Base-by-base conservation (phyloP, 83 land plant species). In the Picea abies region DNA sequence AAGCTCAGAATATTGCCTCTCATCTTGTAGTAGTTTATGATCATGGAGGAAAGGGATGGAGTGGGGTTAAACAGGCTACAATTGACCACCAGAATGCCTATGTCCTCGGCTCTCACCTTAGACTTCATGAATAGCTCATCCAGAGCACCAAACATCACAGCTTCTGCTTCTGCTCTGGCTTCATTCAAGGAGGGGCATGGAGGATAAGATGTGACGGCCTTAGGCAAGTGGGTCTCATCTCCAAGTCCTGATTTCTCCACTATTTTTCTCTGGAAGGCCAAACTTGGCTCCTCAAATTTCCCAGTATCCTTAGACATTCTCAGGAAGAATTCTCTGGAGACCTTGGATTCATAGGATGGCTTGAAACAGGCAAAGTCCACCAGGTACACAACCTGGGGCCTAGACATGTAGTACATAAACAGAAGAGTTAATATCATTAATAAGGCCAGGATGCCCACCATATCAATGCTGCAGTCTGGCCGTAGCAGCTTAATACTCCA, bases 21-120 rank as follows among this genome's bases (percentile, higher is more conserved):
- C 82, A 92, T 81, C 82, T 92, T 92, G 84, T 87, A 92, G 84
- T 89, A 91, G 85, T 92, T 92, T 29, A 92, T 79, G 49, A 92
- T 76, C 91, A 92, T 92, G 47, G 93, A 87, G 15, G 94, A 88
- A 6, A 92, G 85, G 22, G 94, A 92, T 20, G 94, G 94, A 0
- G 92, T 90, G 3, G 92, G 83, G 81, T 92, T 92, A 71, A 92
- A 82, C 10, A 87, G 77, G 56, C 90, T 83, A 82, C 93, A 92
- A 84, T 92, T 92, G 19, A 92, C 94, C 12, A 92, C 86, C 6
- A 92, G 88, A 80, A 92, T 81, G 49, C 85, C 84, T 19, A 92
- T 80, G 88, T 90, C 93, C 64, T 82, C 87, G 6, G 90, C 85
- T 22, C 81, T 63, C 70, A 92, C 64, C 20, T 84, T 75, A 60